Base-by-base conservation (phyloP, 768 basidiomycete species). In the Coprinopsis cinerea region DNA sequence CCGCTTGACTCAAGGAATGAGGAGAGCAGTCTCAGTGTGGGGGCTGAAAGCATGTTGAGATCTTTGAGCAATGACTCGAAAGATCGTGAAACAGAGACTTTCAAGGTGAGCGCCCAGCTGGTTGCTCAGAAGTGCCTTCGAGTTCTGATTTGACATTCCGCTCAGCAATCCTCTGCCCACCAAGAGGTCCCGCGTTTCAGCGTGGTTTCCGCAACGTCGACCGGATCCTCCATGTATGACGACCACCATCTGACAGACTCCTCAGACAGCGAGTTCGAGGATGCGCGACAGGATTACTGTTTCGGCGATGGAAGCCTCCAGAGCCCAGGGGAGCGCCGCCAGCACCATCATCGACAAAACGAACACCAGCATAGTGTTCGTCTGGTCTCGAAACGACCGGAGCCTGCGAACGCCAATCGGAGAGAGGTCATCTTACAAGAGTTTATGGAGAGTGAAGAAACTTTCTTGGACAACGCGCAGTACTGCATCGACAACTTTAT, bases 401-500 rank as follows among this genome's bases (percentile, higher is more conserved):
- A 9, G 18, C 42, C 10, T 23, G 18, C 11, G 9, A 43, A 43
- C 18, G 14, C 27, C 28, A 20, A 44, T 30, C 51, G 3, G n/a
- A 54, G 61, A 2, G 87, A 88, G 59, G 59, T 49, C 17, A 57
- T 64, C 18, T 62, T 67, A 27, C 60, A 79, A 64, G 81, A 85
- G 53, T 70, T 95, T 35, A 76, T 74, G 54, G 74, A 80, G 36
- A 76, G 85, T 0, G 92, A 96, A 67, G 73, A 75, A 26, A 58
- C 65, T 1, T 90, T 94, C 54, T 78, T 92, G 49, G 68, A 73
- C 18, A 81, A 76, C 6, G 68, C 93, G 15, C 77, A 78, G 34
- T 73, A 73, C 40, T 83, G 89, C 53, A 69, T 92, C 11, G 67
- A 73, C n/a, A 64, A 85, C 4, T 93, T 92, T 61, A 77, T 92